These are phyloP conservation scores for Cydonia oblonga DNA, from an alignment of 331 rosid genomes.

Conservation along the genomic window DNA sequence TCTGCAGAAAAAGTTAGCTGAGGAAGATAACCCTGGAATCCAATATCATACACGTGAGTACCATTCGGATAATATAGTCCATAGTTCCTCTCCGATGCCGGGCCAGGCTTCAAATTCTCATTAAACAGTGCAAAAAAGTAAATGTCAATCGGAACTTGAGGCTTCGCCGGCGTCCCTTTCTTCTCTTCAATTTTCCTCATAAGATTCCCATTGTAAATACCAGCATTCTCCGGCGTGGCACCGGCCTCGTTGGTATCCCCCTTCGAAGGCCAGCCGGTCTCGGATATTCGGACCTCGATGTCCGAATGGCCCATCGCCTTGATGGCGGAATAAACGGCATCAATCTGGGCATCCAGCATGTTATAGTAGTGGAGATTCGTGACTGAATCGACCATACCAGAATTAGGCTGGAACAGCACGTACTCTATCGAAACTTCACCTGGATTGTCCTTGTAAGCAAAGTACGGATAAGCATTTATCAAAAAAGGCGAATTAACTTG, in stretches of 20 bases:
- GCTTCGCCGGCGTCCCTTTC: conserved; percentile 75
- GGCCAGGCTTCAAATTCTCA: conserved; percentile 74
- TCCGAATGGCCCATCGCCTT: conserved; percentile 62
- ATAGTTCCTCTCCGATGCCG: conserved; percentile 76
- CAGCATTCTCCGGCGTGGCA: conserved; percentile 69
- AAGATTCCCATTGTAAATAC: conserved; percentile 59
- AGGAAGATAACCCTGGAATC: conserved; percentile 61
- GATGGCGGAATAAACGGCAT: conserved; percentile 75
- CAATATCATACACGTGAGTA: conserved; percentile 63
- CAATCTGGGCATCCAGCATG: conserved; percentile 89
- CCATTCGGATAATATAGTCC: conserved; percentile 83
- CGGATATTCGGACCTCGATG: conserved; percentile 63
- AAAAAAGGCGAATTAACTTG: conserved; percentile 63
- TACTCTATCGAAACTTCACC: conserved; percentile 40
- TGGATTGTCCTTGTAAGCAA: conserved; percentile 67
- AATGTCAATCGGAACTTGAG: conserved; percentile 59
- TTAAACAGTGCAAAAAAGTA: conserved; percentile 82
- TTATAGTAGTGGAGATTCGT: conserved; percentile 78
- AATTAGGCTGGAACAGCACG: conserved; percentile 68
- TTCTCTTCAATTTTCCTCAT: conserved; percentile 41
- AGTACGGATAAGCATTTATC: conserved; percentile 75
- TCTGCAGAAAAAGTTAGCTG: conserved; percentile 33
- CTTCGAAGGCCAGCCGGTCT: conserved; percentile 93
- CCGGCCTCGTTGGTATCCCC: conserved; percentile 73
- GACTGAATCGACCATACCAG: conserved; percentile 43